A percentile compares a stretch with the other conserved stretches of the same genome.
These are phyloP conservation scores for Aspergillus texensis DNA, from an alignment of 2,329 filamentous ascomycete species.

Conservation along the genomic window DNA sequence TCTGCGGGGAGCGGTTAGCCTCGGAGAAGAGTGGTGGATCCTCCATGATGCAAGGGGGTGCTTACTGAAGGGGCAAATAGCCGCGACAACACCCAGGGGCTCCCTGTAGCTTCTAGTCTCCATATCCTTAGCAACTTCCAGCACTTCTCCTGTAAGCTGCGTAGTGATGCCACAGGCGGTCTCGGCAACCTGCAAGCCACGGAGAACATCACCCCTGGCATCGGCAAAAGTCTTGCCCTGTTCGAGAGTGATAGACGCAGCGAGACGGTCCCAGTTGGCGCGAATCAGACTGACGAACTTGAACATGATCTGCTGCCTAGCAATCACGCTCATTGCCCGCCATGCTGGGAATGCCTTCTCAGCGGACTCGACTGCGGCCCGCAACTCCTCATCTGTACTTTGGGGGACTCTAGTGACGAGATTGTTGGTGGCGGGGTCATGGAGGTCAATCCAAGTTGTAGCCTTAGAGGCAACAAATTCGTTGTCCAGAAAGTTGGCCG, in stretches of 20 bases:
- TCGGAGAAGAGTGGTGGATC: slow-evolving; percentile 7
- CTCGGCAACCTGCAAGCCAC: slow-evolving; percentile 68
- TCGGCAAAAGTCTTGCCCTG: slow-evolving; percentile 71
- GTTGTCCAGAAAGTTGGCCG: slow-evolving; percentile 67
- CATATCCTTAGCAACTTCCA: slow-evolving; percentile 72
- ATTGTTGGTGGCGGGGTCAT: slow-evolving; percentile 69
- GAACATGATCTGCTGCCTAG: slow-evolving; percentile 67
- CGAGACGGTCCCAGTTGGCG: slow-evolving; percentile 66
- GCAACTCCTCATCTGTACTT: slow-evolving; percentile 65
- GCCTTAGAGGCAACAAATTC: slow-evolving; percentile 61
- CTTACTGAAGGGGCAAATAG: slow-evolving; percentile 68
- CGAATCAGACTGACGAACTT: slow-evolving; percentile 66
- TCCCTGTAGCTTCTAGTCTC: slow-evolving; percentile 68
- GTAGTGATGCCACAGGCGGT: slow-evolving; percentile 69
- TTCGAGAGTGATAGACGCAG: slow-evolving; percentile 67
- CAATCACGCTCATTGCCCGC: slow-evolving; percentile 62
- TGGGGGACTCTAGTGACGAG: slow-evolving; percentile 67
- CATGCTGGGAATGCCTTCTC: slow-evolving; percentile 65
- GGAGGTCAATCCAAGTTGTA: slow-evolving; percentile 64
- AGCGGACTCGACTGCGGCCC: slow-evolving; percentile 63
- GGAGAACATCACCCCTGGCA: slow-evolving; percentile 67
- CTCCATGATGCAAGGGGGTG: slow-evolving; percentile 15
- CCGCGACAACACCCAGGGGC: slow-evolving; percentile 65
- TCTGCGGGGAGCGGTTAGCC: slow-evolving; percentile 44
- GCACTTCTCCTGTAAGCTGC: slow-evolving; percentile 66